A percentile compares a stretch with the other conserved stretches of the same genome.
phyloP scores from a whole-genome alignment of 2,329 filamentous ascomycete species.

The Pyrenophora graminea region DNA sequence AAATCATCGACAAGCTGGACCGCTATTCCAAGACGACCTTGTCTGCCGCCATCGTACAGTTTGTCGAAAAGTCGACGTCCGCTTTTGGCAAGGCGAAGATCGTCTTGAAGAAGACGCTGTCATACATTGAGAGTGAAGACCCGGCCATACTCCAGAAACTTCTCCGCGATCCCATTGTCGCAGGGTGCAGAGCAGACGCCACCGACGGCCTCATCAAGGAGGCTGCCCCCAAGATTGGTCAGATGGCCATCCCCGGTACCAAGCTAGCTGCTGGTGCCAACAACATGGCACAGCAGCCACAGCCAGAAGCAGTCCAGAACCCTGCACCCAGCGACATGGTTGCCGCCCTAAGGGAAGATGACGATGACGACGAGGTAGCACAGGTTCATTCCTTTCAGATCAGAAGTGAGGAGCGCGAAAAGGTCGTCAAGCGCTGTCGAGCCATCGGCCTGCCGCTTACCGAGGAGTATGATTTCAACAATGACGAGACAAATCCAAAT shows the following conservation, averaged over 20 bases:
- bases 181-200: conserved; percentile 74
- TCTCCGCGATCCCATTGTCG: conserved; percentile 82
- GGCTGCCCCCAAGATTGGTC: conserved; percentile 82
- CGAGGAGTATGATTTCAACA: conserved; percentile 96
- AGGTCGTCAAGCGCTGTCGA: conserved; percentile 86
- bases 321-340: conserved; percentile 64
- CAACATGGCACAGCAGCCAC: conserved; percentile 58
- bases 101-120: conserved; percentile 91
- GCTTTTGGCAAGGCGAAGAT: conserved; percentile 96
- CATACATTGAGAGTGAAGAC: conserved; percentile 91
- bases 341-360: conserved; percentile 66
- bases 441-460: conserved; percentile 84
- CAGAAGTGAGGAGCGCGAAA: conserved; percentile 77
- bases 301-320: conserved; percentile 34
- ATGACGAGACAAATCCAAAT: conserved; percentile 85
- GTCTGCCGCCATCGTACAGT: conserved; percentile 77
- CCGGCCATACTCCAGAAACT: conserved; percentile 82
- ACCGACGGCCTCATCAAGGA: conserved; percentile 75
- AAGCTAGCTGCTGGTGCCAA: conserved; percentile 88
- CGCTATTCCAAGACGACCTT: conserved; percentile 86
- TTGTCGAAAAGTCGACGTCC: conserved; percentile 80
- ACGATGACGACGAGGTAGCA: conserved; percentile 84
- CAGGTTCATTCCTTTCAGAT: conserved; percentile 95
- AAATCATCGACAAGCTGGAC: conserved; percentile 89
- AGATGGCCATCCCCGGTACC: conserved; percentile 89